These are phyloP conservation scores for Schoenoplectus triqueter DNA, from an alignment of 202 grass and related monocot species.

Conservation along the genomic window DNA sequence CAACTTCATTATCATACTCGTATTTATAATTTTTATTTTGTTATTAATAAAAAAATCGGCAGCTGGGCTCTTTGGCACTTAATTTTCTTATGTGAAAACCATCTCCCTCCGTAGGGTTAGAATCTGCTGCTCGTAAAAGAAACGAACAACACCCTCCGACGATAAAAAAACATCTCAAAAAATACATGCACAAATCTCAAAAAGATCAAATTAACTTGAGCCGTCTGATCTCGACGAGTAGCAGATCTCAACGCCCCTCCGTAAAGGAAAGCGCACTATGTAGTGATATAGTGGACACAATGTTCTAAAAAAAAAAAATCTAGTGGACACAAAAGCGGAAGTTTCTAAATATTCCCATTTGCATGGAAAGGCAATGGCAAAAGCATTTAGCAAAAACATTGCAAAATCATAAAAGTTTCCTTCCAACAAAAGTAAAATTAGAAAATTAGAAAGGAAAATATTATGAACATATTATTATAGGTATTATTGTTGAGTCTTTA, in stretches of 20 bases:
- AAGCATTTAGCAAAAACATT: slow-evolving; percentile 7
- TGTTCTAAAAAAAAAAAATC: no score
- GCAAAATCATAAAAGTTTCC: slow-evolving; percentile 25
- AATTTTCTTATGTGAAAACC: not conserved
- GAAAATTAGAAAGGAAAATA: not conserved
- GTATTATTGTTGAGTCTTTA: no score
- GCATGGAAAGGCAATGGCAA: not conserved
- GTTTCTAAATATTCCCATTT: not conserved
- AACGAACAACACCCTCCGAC: no score
- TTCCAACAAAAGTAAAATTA: slow-evolving; percentile 3
- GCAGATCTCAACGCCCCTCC: not conserved
- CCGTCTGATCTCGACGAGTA: no score
- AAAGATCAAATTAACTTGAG: no score
- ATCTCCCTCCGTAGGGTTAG: not conserved
- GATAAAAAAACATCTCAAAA: no score
- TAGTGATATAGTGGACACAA: not conserved
- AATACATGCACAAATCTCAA: no score
- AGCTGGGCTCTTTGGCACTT: not conserved
- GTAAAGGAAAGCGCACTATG: not conserved
- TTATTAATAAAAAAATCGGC: no score
- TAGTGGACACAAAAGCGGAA: not conserved
- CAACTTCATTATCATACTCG: no score
- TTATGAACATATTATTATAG: no score
- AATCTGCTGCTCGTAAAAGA: no score
- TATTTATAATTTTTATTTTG: no score